Percentiles rank a stretch among this genome's conserved stretches.
Conservation (phyloP, 345 rosid species). For the Viola odorata region DNA sequence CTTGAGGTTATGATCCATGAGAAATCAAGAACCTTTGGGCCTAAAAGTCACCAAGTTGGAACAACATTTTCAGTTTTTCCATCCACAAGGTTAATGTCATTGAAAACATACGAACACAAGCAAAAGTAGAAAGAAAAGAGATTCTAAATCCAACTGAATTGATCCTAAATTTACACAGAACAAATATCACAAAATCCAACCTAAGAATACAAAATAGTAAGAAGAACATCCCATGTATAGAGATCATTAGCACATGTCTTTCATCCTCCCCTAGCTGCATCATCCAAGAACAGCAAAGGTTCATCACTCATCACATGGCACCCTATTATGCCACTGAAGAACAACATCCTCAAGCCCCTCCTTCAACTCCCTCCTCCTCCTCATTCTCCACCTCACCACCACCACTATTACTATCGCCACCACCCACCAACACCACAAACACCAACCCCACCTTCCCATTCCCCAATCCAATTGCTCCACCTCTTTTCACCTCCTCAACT, state of each 20-base stretch:
- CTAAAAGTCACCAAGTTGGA: no score
- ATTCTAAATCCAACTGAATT: neutral
- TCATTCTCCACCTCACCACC: conserved; percentile 18
- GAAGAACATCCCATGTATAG: no score
- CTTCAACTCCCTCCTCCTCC: conserved; percentile 59
- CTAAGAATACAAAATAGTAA: no score
- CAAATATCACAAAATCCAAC: neutral
- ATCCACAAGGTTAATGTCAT: no score
- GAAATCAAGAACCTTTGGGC: no score
- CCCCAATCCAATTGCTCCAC: conserved; percentile 50
- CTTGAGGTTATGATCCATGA: no score
- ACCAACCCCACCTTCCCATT: conserved; percentile 46
- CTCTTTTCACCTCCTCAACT: conserved; percentile 52
- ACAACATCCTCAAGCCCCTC: conserved; percentile 58
- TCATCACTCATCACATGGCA: conserved; percentile 3
- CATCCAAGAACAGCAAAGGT: neutral
- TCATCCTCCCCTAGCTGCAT: no score
- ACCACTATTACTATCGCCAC: conserved; percentile 19
- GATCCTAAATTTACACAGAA: conserved; percentile 9
- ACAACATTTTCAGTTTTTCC: no score
- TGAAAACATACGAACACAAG: neutral
- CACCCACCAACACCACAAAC: conserved; percentile 56
- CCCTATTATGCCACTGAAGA: conserved; percentile 45
- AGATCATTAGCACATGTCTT: no score
- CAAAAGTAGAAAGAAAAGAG: neutral